Percentiles rank a stretch among this genome's conserved stretches.
phyloP scores from a whole-genome alignment of 2,329 filamentous ascomycete species.

The Penicillium griseofulvum region DNA sequence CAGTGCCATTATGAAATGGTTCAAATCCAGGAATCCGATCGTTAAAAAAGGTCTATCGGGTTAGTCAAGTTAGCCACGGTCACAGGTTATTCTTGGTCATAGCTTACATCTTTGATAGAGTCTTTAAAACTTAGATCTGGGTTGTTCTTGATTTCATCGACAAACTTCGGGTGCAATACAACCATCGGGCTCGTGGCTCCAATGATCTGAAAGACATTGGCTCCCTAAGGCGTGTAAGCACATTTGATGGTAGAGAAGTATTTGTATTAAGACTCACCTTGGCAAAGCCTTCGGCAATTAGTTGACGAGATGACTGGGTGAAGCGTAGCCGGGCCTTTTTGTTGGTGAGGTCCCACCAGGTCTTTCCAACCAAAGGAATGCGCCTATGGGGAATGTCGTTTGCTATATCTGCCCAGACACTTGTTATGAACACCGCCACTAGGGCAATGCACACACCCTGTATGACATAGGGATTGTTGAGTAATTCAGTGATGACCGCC shows the following conservation, averaged over 20 bases:
- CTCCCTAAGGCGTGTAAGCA: constrained; percentile 19
- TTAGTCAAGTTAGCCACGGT: constrained; percentile 9
- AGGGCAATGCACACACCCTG: constrained; percentile 23
- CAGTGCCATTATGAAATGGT: constrained; percentile 21
- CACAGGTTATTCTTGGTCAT: not conserved
- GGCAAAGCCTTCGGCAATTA: constrained; percentile 29
- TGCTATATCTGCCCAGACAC: constrained; percentile 25
- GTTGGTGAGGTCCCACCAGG: constrained; percentile 32
- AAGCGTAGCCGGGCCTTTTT: constrained; percentile 31
- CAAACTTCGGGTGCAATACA: constrained; percentile 30
- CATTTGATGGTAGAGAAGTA: not conserved
- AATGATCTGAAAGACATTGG: constrained; percentile 29
- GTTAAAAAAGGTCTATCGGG: constrained; percentile 27
- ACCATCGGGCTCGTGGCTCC: constrained; percentile 22
- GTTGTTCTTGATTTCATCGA: constrained; percentile 35
- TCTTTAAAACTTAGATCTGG: constrained; percentile 28
- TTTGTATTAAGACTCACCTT: constrained; percentile 18
- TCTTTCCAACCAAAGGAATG: constrained; percentile 30
- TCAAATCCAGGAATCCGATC: constrained; percentile 32
- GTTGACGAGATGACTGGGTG: constrained; percentile 20
- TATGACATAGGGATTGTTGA: constrained; percentile 24
- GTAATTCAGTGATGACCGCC: constrained; percentile 23
- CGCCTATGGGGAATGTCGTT: constrained; percentile 28
- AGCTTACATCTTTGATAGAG: constrained; percentile 23
- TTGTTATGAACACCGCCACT: constrained; percentile 19